Percentiles rank a stretch among this genome's conserved stretches.
Conservation (phyloP, 164 flowering plant species). For the Stephania cephalantha region DNA sequence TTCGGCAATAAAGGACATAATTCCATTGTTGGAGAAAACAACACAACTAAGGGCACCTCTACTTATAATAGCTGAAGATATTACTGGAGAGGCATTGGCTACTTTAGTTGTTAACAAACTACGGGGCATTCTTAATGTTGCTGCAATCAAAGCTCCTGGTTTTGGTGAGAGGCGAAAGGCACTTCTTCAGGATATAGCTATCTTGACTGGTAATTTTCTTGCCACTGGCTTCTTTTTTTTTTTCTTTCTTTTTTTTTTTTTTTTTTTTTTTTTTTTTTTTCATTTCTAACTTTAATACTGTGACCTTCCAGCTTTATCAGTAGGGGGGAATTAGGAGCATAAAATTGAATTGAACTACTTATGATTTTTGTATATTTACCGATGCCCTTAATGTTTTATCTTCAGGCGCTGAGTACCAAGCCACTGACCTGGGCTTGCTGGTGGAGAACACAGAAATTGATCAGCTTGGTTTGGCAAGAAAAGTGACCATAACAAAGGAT, state of each 20-base stretch:
- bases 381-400: not conserved
- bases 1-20: conserved; percentile 75
- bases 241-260: not conserved
- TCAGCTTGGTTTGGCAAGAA: conserved; percentile 90
- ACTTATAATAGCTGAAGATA: conserved; percentile 89
- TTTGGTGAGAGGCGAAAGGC: conserved; percentile 97
- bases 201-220: conserved; percentile 26
- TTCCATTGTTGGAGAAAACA: conserved; percentile 37
- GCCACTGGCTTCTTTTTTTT: not conserved
- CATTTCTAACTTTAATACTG: no score
- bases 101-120: conserved; percentile 40
- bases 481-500: conserved; percentile 81
- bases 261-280: no score
- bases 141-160: conserved; percentile 63
- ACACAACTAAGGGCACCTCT: conserved; percentile 43
- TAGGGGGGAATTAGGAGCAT: no score
- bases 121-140: conserved; percentile 34
- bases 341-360: not conserved
- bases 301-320: no score
- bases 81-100: conserved; percentile 64
- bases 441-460: conserved; percentile 74
- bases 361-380: not conserved
- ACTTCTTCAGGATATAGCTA: conserved; percentile 91
- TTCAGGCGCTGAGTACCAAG: conserved; percentile 91
- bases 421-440: conserved; percentile 75